Evolutionary conservation across 1,284 basidiomycete genomes (phyloP), one percentile per base, ranked within the genome.

Genomic region (Pterulicium gracile): DNA sequence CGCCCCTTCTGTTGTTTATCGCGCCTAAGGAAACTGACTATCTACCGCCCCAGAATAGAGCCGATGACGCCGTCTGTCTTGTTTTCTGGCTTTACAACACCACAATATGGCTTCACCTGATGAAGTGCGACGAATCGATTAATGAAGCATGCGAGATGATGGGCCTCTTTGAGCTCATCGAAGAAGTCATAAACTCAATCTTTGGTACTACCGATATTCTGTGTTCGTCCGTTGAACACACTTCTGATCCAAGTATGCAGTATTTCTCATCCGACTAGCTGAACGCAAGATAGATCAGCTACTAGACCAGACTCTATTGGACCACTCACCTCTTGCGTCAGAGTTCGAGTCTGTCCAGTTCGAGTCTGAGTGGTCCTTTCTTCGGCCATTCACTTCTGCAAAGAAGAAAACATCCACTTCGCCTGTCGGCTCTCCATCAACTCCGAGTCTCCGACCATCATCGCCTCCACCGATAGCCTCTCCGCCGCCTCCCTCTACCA

Each of bases 81-180:
- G 77, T 92, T 18, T 98, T 97, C 63, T 98, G 96, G 95, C 68
- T 96, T 35, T 90, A 90, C 65, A 98, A 98, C 62, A 77, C 81
- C 20, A 90, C 88, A 4, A 64, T 91, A 13, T 87, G 95, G 69
- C 72, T 98, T 14, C 90, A 97, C 66, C 79, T 98, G 47, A 73
- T 96, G 60, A 81, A 87, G 49, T 88, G 86, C 52, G 93, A 97
- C 59, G 73, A 75, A 41, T 73, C 75, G 7, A 78, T 93, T 49
- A 78, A 74, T 47, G 75, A 78, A 50, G 77, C 80, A 1, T 92
- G 88, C 56, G 86, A 90, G 55, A 74, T 84, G 58, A 65, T 93
- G 43, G 86, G 85, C 27, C 79, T 88, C 2, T 86, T 88, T 51
- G 79, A 81, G 45, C 68, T 88, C 44, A 75, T 91, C 42, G 82